Evolutionary conservation across 192 early-diverging fungal genomes (phyloP), one percentile per base, ranked within the genome.

Genomic region (Coemansia sp.): DNA sequence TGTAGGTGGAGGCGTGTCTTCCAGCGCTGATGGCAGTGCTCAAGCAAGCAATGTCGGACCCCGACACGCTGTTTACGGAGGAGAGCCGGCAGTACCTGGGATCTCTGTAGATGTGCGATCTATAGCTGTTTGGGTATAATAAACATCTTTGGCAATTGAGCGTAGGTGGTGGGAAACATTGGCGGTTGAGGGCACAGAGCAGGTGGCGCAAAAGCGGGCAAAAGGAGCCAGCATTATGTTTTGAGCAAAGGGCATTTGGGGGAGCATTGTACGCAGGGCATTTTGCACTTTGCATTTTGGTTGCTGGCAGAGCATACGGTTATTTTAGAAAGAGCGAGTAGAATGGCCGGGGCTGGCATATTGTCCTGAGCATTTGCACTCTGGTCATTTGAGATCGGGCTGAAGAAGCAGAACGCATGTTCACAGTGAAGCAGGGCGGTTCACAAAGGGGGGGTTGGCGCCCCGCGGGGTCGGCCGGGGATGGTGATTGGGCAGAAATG

Each of bases 1-100:
- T 69, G 71, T 79, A 79, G 76, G 56, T 79, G 51, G 76, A 79
- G 64, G 64, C 53, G 44, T 73, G 66, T 40, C 42, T 67, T 37
- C 56, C 67, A 20, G 61, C 56, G 48, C 68, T 79, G 60, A 60
- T 24, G 63, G 66, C 76, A 9, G 76, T 79, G 52, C 67, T 79
- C 49, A 70, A 73, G 64, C 67, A 79, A 54, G 76, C 76, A 23
- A 59, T 79, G 67, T 63, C 61, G 40, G 64, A 68, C 54, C 56
- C 71, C n/a, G 67, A 63, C 20, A 66, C 76, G 21, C 63, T 79
- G 57, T 52, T 79, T 15, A 79, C 62, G 58, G 70, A 69, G 31
- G 71, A 73, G 58, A 79, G 76, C 71, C 66, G 64, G 46, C 71
- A 70, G 67, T 73, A 70, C 23, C 64, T 79, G 8, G 47, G 60